Conservation (phyloP, 805 yeast genomes). For the Starmerella bombi region DNA sequence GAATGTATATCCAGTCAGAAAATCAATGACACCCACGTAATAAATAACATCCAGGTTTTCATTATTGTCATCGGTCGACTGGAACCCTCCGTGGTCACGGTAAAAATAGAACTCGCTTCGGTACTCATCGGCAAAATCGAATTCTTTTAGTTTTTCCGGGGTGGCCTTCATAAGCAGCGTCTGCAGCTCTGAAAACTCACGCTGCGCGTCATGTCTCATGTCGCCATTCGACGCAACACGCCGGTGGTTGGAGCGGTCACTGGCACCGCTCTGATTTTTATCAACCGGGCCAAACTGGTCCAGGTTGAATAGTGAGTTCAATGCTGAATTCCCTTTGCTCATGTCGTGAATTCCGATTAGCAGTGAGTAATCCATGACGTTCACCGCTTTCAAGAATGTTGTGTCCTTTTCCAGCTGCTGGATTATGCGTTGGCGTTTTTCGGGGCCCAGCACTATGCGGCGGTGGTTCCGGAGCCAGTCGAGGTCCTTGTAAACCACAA, state of each 20-base stretch:
- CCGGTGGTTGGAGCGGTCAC: conserved; percentile 1
- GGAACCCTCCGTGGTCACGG: conserved; percentile 72
- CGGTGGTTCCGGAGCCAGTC: conserved; percentile 68
- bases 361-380: conserved; percentile 92
- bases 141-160: conserved; percentile 26
- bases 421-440: conserved; percentile 44
- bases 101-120: conserved; percentile 43
- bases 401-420: conserved; percentile 69
- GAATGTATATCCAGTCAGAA: conserved; percentile 50
- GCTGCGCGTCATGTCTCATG: conserved; percentile 1
- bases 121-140: conserved; percentile 25
- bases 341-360: conserved; percentile 78
- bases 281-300: conserved; percentile 22
- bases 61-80: conserved; percentile 52
- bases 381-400: conserved; percentile 50
- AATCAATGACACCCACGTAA: conserved; percentile 88
- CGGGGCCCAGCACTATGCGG: conserved; percentile 62
- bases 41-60: conserved; percentile 57
- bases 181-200: conserved; percentile 27
- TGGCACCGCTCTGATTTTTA: not conserved
- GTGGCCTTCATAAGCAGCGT: conserved; percentile 25
- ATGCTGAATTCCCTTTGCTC: conserved; percentile 38
- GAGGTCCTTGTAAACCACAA: conserved; percentile 61
- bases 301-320: conserved; percentile 17
- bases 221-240: conserved; percentile 2